These are phyloP conservation scores for Wallacemonas sp. DNA, from an alignment of 208 protist genomes.

Conservation along the genomic window DNA sequence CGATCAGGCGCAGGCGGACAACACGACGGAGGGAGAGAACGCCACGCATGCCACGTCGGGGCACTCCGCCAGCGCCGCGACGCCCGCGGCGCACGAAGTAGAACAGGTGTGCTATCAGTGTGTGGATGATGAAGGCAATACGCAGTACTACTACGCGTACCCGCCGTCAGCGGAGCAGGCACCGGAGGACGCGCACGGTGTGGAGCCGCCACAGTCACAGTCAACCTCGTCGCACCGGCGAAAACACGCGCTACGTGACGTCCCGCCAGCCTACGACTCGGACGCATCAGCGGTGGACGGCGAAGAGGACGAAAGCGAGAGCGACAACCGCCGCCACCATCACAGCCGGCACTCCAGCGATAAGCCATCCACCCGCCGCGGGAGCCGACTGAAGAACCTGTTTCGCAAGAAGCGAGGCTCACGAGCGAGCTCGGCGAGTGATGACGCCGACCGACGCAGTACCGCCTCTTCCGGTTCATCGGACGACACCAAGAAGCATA, in stretches of 20 bases:
- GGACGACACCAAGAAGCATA: background rate
- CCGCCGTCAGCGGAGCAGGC: slow-evolving; percentile 7
- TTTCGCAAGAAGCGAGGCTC: background rate
- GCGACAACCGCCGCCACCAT: background rate
- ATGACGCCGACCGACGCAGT: background rate
- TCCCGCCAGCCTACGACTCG: background rate
- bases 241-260: no score
- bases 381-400: background rate
- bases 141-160: slow-evolving; percentile 28
- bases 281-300: background rate
- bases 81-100: background rate
- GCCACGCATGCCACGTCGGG: background rate
- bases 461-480: background rate
- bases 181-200: background rate
- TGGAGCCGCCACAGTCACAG: no score
- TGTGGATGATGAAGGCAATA: slow-evolving; percentile 38
- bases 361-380: background rate
- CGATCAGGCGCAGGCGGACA: no score
- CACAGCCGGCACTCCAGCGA: background rate
- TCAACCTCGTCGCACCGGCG: no score
- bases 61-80: background rate
- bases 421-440: background rate
- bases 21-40: slow-evolving; percentile 10
- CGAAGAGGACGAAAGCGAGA: background rate
- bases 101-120: slow-evolving; percentile 27